Conservation (phyloP, 805 yeast genomes). For the Ogataea chonburiensis region DNA sequence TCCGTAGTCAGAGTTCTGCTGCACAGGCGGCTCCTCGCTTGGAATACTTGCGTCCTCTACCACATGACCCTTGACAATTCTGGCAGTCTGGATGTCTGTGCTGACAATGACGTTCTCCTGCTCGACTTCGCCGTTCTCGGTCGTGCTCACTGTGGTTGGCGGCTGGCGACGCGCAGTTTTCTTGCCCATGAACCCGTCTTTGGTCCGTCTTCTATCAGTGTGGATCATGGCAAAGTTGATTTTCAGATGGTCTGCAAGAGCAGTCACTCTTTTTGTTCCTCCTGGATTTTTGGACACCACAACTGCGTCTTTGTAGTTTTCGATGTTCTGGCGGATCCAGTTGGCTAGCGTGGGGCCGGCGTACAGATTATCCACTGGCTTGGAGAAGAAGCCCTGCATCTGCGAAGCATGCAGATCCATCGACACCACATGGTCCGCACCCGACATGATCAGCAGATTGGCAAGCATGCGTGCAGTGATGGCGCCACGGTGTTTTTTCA, state of each 20-base stretch:
- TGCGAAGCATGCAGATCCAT: conserved; percentile 97
- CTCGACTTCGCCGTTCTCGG: conserved; percentile 51
- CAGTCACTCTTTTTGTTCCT: conserved; percentile 96
- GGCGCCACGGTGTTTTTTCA: conserved; percentile 99
- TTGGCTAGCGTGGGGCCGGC: conserved; percentile 96
- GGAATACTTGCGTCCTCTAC: conserved; percentile 64
- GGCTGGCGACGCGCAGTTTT: conserved; percentile 44
- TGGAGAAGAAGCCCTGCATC: conserved; percentile 98
- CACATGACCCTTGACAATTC: conserved; percentile 96
- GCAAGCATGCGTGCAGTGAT: conserved; percentile 98
- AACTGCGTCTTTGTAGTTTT: conserved; percentile 83
- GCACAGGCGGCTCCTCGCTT: conserved; percentile 19
- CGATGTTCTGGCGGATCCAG: conserved; percentile 91
- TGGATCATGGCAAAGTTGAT: conserved; percentile 98
- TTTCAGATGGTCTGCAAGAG: conserved; percentile 93
- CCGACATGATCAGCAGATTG: conserved; percentile 92
- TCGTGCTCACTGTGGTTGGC: conserved; percentile 30
- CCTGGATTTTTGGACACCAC: conserved; percentile 99
- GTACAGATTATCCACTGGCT: conserved; percentile 94
- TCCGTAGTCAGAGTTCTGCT: conserved; percentile 48
- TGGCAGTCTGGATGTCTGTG: conserved; percentile 87
- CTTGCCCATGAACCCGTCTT: conserved; percentile 51
- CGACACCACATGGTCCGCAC: conserved; percentile 97
- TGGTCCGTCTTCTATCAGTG: conserved; percentile 91
- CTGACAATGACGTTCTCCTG: conserved; percentile 69